A percentile compares a stretch with the other conserved stretches of the same genome.
These are phyloP conservation scores for Carallia pectinifolia DNA, from an alignment of 345 rosid species.

Conservation along the genomic window DNA sequence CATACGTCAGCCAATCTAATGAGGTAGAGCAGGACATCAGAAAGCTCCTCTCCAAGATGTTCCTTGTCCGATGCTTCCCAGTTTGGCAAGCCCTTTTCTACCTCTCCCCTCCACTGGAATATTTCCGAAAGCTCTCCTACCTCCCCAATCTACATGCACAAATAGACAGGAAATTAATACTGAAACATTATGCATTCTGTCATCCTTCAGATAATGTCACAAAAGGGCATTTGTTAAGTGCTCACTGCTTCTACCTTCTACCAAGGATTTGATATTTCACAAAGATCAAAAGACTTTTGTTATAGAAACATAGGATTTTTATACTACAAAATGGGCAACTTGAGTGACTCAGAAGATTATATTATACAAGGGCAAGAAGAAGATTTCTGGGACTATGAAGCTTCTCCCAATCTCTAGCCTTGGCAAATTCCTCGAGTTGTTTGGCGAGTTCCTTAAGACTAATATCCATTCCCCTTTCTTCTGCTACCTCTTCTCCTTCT, in stretches of 20 bases:
- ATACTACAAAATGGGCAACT: neutral
- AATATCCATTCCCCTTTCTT: slow-evolving; percentile 32
- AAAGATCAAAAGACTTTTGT: too few species aligned
- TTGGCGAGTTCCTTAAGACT: slow-evolving; percentile 43
- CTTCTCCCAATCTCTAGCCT: slow-evolving; percentile 47
- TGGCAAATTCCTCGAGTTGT: slow-evolving; percentile 45
- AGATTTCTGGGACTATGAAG: slow-evolving; percentile 49
- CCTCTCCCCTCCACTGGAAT: slow-evolving; percentile 61
- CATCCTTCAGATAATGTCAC: too few species aligned
- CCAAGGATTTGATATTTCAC: too few species aligned
- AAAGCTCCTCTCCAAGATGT: slow-evolving; percentile 51
- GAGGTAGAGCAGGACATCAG: slow-evolving; percentile 52
- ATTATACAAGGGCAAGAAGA: slow-evolving; percentile 47
- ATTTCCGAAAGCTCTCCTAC: slow-evolving; percentile 37
- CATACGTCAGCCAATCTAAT: slow-evolving; percentile 47
- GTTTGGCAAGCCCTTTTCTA: slow-evolving; percentile 42
- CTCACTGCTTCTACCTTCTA: too few species aligned
- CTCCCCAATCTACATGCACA: slow-evolving; percentile 37
- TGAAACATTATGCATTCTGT: too few species aligned
- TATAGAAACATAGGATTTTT: too few species aligned
- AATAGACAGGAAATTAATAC: neutral
- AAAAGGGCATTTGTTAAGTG: too few species aligned
- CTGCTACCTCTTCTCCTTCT: slow-evolving; percentile 23
- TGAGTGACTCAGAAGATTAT: slow-evolving; percentile 2
- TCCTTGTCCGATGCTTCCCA: slow-evolving; percentile 46